These are phyloP conservation scores for Sporothrix globosa DNA, from an alignment of 2,329 filamentous ascomycete species.

Conservation along the genomic window DNA sequence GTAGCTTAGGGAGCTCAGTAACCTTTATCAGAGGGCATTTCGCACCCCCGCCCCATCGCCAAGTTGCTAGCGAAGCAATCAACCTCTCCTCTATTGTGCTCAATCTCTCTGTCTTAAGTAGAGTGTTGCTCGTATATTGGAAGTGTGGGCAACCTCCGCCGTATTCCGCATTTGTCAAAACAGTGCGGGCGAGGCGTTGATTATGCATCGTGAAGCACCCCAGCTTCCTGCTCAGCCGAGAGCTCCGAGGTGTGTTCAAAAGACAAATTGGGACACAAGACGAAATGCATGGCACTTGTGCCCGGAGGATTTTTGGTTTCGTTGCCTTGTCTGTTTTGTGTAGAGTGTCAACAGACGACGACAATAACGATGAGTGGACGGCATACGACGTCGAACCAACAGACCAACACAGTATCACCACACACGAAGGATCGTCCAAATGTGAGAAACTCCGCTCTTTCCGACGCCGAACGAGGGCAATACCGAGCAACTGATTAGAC, in stretches of 20 bases:
- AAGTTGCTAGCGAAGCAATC: slow-evolving; percentile 24
- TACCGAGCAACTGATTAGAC: slow-evolving; percentile 22
- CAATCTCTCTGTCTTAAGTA: not conserved
- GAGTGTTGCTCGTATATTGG: not conserved
- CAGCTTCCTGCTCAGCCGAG: not conserved
- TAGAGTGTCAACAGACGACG: not conserved
- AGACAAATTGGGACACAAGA: not conserved
- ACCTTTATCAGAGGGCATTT: not conserved
- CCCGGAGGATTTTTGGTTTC: slow-evolving; percentile 15
- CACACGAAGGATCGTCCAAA: not conserved
- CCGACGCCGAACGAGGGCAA: slow-evolving; percentile 6
- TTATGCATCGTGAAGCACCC: not conserved
- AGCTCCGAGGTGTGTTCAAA: not conserved
- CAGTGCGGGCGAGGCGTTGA: not conserved
- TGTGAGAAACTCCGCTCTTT: slow-evolving; percentile 23
- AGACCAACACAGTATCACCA: slow-evolving; percentile 1
- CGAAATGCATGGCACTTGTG: slow-evolving; percentile 23
- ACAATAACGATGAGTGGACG: not conserved
- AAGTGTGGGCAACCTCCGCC: not conserved
- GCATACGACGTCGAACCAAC: not conserved
- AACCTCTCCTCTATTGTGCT: not conserved
- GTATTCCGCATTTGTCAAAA: slow-evolving; percentile 5
- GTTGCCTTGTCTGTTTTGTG: slow-evolving; percentile 14
- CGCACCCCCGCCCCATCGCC: slow-evolving; percentile 8
- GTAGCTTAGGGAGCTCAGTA: slow-evolving; percentile 3